A percentile compares a stretch with the other conserved stretches of the same genome.
Evolutionary conservation across 495 filamentous ascomycete species (phyloP).

Genomic region (Tuber magnatum): DNA sequence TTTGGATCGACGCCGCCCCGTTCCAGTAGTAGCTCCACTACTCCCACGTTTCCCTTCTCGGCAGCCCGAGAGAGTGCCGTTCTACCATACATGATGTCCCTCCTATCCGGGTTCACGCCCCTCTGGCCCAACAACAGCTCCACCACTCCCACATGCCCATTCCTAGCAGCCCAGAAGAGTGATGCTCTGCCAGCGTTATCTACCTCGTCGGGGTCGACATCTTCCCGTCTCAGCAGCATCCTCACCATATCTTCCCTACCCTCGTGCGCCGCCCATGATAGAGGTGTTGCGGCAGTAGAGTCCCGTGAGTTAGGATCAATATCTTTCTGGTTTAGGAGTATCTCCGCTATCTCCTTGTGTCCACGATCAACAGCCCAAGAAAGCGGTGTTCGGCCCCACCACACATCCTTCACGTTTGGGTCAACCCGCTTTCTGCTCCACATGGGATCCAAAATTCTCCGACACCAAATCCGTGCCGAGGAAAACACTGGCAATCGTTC

Average conservation of each 20-base stretch:
- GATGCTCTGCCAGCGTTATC: not conserved
- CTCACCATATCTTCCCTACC: not conserved
- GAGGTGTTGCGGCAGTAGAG: not conserved
- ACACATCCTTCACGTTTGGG: not conserved
- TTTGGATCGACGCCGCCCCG: not conserved
- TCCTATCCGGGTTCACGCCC: not conserved
- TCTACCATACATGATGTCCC: not conserved
- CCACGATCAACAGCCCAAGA: not conserved
- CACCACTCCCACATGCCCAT: not conserved
- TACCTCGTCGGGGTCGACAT: not conserved
- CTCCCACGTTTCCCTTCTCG: not conserved
- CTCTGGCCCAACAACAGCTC: not conserved
- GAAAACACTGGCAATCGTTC: not conserved
- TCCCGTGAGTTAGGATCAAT: not conserved
- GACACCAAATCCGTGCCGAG: not conserved
- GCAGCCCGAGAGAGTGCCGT: not conserved
- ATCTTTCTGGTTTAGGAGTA: not conserved
- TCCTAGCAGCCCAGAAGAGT: not conserved
- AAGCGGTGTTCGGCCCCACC: not conserved
- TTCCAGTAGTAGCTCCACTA: not conserved
- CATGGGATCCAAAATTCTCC: not conserved
- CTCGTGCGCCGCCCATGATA: not conserved
- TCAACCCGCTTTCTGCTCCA: not conserved
- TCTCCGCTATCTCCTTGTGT: not conserved
- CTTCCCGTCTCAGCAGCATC: not conserved